A percentile compares a stretch with the other conserved stretches of the same genome.
phyloP scores from a whole-genome alignment of 2,329 filamentous ascomycete species.

The Chalara sp. region DNA sequence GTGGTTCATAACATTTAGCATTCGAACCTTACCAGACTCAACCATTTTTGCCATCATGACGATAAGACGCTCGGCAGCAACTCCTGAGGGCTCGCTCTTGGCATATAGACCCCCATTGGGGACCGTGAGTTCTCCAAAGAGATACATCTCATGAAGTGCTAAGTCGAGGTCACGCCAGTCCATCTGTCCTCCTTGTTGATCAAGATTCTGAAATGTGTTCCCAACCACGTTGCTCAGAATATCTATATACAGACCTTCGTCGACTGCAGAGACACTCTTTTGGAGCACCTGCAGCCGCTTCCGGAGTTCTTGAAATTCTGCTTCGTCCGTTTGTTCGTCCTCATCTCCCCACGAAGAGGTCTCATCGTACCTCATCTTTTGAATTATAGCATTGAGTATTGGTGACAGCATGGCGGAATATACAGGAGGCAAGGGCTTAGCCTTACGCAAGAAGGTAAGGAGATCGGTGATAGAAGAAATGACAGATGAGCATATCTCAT shows the following conservation, averaged over 20 bases:
- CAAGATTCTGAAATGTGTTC: conserved; percentile 75
- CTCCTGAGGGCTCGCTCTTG: conserved; percentile 74
- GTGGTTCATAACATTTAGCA: background rate
- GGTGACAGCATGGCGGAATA: conserved; percentile 80
- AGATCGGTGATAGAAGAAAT: conserved; percentile 91
- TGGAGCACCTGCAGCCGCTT: conserved; percentile 86
- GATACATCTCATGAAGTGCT: conserved; percentile 88
- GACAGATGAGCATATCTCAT: conserved; percentile 94
- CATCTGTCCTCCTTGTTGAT: conserved; percentile 65
- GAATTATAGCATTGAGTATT: conserved; percentile 84
- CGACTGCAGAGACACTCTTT: conserved; percentile 84
- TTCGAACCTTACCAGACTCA: conserved; percentile 62
- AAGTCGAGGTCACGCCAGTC: conserved; percentile 95
- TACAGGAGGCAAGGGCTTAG: conserved; percentile 63
- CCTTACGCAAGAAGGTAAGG: conserved; percentile 81
- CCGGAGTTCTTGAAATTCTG: conserved; percentile 91
- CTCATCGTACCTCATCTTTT: conserved; percentile 97
- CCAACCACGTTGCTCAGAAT: conserved; percentile 83
- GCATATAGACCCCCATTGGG: conserved; percentile 79
- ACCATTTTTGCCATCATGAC: conserved; percentile 97
- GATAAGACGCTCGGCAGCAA: conserved; percentile 74
- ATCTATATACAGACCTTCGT: conserved; percentile 83
- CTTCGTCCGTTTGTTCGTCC: conserved; percentile 92
- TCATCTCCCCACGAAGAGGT: conserved; percentile 90
- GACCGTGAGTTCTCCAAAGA: conserved; percentile 92